Base-by-base conservation (phyloP, 2,329 filamentous ascomycete species). In the Phaeosphaeria sp. region DNA sequence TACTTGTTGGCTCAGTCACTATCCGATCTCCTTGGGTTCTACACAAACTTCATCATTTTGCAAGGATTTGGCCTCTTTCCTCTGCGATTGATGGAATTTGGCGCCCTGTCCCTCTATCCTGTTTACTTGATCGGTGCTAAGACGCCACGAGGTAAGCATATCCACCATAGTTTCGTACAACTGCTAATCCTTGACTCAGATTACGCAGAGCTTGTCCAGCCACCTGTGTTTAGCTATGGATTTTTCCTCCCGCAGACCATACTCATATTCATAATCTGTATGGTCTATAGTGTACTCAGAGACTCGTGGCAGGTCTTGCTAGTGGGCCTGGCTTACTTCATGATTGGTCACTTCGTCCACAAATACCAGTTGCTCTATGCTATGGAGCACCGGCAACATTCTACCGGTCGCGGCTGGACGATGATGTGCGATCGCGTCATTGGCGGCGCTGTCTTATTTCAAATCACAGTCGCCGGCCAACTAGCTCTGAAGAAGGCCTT, bases 321-420 rank as follows among this genome's bases (percentile, higher is more conserved):
- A 9, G 89, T 94, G 49, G 95, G 95, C 3, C 80, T 94, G 49
- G 81, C 92, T 13, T 99, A 96, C 77, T 96, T 96, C 68, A 72
- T 86, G 20, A 85, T 96, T 15, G 93, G 93, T 20, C 91, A 92
- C 75, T 94, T 94, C 73, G 91, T 92, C 30, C 96, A 96, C 85
- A 97, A 97, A 76, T 99, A 99, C 78, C 96, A 99, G 80, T 83
- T 99, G 4, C 84, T 99, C 4, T 99, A 99, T 76, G 93, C 95
- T 30, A 99, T 99, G 95, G 93, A 98, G 69, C 94, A 98, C 75
- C 91, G 92, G 17, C 92, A 96, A 72, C 93, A 97, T 74, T 92
- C 93, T 17, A 98, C 94, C 0, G 96, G 96, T 20, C 89, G 90
- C 60, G 93, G 93, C 4, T 99, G 95, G 95, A 90, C 91, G 49